Base-by-base conservation (phyloP, 1,284 basidiomycete genomes). In the Polyporus tsugae region DNA sequence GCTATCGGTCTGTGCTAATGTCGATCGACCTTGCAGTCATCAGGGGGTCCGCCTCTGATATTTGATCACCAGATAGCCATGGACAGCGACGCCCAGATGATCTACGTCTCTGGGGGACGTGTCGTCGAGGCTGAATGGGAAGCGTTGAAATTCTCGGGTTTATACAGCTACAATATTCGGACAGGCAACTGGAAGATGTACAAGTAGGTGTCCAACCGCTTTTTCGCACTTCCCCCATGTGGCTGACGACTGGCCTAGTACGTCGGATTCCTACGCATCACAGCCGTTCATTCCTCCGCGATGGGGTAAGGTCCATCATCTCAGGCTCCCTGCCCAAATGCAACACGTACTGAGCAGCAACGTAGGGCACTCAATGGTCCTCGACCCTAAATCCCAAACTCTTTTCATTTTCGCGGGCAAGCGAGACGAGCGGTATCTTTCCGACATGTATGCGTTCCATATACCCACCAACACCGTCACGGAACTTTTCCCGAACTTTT, bases 61-160 rank as follows among this genome's bases (percentile, higher is more conserved):
- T 93, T 90, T 73, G 94, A 95, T 77, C 94, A 95, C 75, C 91
- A 94, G 76, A 92, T 95, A 87, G 89, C 84, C 46, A 87, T 95
- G 71, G 93, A 95, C 74, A 85, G 85, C 35, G 89, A 92, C 19
- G 81, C 86, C 0, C 92, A 93, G 76, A 85, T 89, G 17, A 77
- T 96, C 22, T 95, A 94, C 71, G 87, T 95, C 11, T 93, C 91
- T 72, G 94, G 94, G 11, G 94, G 94, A 2, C 86, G 91, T 10
- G 83, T 94, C 9, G 86, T 91, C 25, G 90, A 92, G 71, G 87
- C 85, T 6, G 84, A 91, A 38, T 86, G 85, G 84, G 82, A 86
- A 19, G 77, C 80, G 0, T 75, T 81, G 53, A 91, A 89, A 70
- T 92, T 89, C 73, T 88, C 91, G 13, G 91, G 91, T 3, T 75